Conservation (phyloP, 2,329 filamentous ascomycete species). For the Cercospora zeina region DNA sequence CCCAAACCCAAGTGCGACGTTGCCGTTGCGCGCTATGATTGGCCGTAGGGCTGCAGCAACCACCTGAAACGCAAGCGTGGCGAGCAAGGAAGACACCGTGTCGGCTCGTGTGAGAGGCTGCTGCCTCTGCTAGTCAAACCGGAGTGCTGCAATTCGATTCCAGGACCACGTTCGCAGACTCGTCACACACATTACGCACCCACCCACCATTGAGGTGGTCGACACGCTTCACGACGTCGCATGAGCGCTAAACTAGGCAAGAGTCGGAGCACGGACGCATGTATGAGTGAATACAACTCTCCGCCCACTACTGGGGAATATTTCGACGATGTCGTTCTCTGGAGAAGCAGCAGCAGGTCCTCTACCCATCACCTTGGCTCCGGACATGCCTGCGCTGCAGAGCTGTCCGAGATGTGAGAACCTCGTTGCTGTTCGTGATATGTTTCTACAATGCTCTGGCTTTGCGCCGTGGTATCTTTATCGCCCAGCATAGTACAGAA, state of each 20-base stretch:
- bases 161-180: constrained; percentile 9
- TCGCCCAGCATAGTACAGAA: neutral
- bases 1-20: constrained; percentile 12
- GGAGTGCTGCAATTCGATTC: constrained; percentile 6
- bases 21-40: constrained; percentile 11
- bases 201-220: neutral
- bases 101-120: constrained; percentile 21
- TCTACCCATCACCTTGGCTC: neutral
- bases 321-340: neutral
- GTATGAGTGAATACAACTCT: neutral
- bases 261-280: neutral
- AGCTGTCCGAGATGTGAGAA: neutral
- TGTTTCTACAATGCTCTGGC: constrained; percentile 16
- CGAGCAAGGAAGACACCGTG: constrained; percentile 16
- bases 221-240: neutral
- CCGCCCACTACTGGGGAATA: no score
- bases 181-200: neutral
- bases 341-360: neutral
- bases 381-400: neutral
- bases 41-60: constrained; percentile 12
- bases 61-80: constrained; percentile 15
- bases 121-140: constrained; percentile 5
- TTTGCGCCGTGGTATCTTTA: constrained; percentile 13
- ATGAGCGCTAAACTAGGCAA: neutral
- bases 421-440: no score